phyloP scores from a whole-genome alignment of 768 basidiomycete genomes.

The Leccinum ochraceum region DNA sequence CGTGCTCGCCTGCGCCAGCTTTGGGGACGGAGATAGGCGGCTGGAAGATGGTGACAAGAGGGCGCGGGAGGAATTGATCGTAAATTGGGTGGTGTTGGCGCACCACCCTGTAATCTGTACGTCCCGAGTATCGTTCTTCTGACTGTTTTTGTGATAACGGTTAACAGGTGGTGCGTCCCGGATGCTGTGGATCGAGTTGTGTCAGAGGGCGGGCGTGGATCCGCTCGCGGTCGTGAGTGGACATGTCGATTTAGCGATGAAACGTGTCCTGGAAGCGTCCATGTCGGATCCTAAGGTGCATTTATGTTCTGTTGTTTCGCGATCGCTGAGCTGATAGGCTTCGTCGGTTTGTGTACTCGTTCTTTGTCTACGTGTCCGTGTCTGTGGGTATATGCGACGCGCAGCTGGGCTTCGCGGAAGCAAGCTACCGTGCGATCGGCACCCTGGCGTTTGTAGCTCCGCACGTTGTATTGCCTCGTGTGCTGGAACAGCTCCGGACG shows the following conservation, averaged over 20 bases:
- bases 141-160: not conserved
- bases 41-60: conserved; percentile 18
- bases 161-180: conserved; percentile 12
- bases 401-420: conserved; percentile 56
- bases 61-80: conserved; percentile 48
- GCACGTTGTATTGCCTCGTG: conserved; percentile 57
- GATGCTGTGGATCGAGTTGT: conserved; percentile 74
- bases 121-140: conserved; percentile 18
- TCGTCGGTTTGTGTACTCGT: not conserved
- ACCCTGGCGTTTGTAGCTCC: conserved; percentile 85
- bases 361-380: too few relatives aligned
- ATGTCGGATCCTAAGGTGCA: conserved; percentile 48
- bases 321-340: not conserved
- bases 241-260: conserved; percentile 45
- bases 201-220: conserved; percentile 68
- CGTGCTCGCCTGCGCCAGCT: conserved; percentile 51
- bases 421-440: conserved; percentile 71
- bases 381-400: not conserved
- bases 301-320: not conserved
- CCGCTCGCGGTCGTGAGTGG: conserved; percentile 59
- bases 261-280: conserved; percentile 48
- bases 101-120: conserved; percentile 46
- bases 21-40: conserved; percentile 37
- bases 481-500: conserved; percentile 63
- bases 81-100: conserved; percentile 51